phyloP scores from a whole-genome alignment of 768 basidiomycete species.

The Leccinum boreale region DNA sequence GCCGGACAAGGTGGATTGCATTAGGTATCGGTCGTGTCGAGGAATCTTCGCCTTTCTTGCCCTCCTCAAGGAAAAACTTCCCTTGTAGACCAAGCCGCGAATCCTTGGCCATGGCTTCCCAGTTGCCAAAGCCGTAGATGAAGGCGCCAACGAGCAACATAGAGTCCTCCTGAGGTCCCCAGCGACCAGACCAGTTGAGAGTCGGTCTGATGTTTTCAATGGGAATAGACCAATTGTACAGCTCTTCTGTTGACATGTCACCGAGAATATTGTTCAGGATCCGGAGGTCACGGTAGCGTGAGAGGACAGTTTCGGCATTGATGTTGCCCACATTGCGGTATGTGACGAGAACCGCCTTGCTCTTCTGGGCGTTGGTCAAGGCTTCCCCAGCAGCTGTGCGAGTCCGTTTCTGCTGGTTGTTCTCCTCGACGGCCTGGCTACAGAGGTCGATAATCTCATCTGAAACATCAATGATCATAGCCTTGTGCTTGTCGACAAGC shows the following conservation, averaged over 20 bases:
- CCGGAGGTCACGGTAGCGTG: constrained; percentile 82
- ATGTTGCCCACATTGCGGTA: constrained; percentile 89
- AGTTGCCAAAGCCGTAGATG: constrained; percentile 92
- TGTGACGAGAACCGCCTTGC: constrained; percentile 93
- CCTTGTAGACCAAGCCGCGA: constrained; percentile 74
- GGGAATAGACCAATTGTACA: constrained; percentile 83
- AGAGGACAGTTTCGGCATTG: constrained; percentile 96
- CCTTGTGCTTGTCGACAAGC: constrained; percentile 90
- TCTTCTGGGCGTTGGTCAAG: constrained; percentile 89
- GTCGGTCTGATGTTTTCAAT: constrained; percentile 92
- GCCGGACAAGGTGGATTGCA: constrained; percentile 95
- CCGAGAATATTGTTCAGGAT: constrained; percentile 80
- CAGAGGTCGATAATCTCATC: constrained; percentile 93
- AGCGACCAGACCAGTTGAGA: constrained; percentile 94
- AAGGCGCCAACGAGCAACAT: constrained; percentile 94
- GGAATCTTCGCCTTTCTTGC: constrained; percentile 88
- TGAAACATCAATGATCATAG: constrained; percentile 84
- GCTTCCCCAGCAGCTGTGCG: constrained; percentile 82
- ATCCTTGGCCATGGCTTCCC: constrained; percentile 95
- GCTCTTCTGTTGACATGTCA: constrained; percentile 58
- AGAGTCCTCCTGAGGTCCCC: constrained; percentile 90
- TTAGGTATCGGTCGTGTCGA: constrained; percentile 89
- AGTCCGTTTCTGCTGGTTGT: constrained; percentile 74
- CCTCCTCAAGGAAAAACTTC: constrained; percentile 98
- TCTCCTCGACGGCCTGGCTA: constrained; percentile 76